Base-by-base conservation (phyloP, 192 early-diverging fungal genomes). In the Podila epigama region DNA sequence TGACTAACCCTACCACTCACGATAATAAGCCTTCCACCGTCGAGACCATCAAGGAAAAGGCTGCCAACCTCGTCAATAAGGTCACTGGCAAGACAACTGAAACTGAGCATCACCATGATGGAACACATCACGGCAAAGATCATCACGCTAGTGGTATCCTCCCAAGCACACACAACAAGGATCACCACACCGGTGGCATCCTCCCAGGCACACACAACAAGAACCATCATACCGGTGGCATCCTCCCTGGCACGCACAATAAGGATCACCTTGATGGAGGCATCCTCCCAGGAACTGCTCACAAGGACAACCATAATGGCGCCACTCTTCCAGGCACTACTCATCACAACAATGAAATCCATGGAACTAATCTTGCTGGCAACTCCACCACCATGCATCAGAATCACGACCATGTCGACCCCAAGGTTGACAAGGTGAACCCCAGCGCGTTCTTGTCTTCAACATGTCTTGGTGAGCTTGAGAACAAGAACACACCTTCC, bases 31-130 rank as follows among this genome's bases (percentile, higher is more conserved):
- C 55, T 25, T 72, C 70, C 36, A 39, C 70, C 41, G 33, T 61
- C 50, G 70, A 66, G 51, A 31, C 41, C 10, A 60, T 75, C 52
- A 75, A 66, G 58, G 70, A 73, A 18, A 73, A 73, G 63, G 70
- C 70, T 22, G 0, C 63, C 18, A 51, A 66, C 64, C 27, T 75
- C 31, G 25, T 66, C 42, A 1, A 50, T 20, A 73, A 66, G 56
- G 51, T 66, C 58, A 73, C 70, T 16, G 70, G 70, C 44, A 65
- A 63, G 60, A 15, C 29, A 42, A 60, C n/a, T n/a, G n/a, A 64
- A 48, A 33, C 44, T 20, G 44, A 22, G n/a, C 44, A 48, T 8
- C 44, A 48, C 20, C 44, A 48, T 22, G 44, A 48, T 48, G 44
- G n/a, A 48, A 20, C 44, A 9, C 44, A 48, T 15, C n/a, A 48